Percentiles rank a stretch among this genome's conserved stretches.
Evolutionary conservation across 2,329 filamentous ascomycete genomes (phyloP).

Genomic region (Aspergillus udagawae): DNA sequence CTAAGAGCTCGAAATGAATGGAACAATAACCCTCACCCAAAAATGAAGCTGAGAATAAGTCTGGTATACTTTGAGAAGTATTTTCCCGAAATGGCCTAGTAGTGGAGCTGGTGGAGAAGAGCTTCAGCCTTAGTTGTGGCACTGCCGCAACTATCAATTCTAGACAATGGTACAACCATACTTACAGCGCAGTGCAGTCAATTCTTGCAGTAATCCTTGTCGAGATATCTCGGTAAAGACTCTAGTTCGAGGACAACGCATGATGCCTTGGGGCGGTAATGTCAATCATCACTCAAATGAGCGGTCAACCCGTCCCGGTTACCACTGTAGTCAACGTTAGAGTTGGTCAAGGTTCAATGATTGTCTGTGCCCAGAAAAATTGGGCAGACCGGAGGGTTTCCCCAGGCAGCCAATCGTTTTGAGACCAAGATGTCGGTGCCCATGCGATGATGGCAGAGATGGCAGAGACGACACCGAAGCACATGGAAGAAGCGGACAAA

Average conservation of each 20-base stretch:
- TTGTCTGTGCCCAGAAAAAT: constrained; percentile 6
- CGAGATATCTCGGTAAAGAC: neutral
- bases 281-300: neutral
- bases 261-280: neutral
- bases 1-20: neutral
- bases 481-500: neutral
- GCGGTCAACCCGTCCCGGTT: neutral
- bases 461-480: neutral
- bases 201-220: neutral
- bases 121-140: neutral
- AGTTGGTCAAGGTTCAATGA: neutral
- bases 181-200: neutral
- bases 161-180: neutral
- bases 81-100: neutral
- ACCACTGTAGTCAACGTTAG: neutral
- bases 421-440: constrained; percentile 15
- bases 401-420: constrained; percentile 9
- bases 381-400: constrained; percentile 9
- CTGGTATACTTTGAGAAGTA: neutral
- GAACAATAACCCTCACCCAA: neutral
- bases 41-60: neutral
- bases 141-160: neutral
- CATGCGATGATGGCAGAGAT: constrained; percentile 1
- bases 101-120: neutral
- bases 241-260: neutral